These are phyloP conservation scores for Puccinia triticina DNA, from an alignment of 1,284 basidiomycete genomes.

Conservation along the genomic window DNA sequence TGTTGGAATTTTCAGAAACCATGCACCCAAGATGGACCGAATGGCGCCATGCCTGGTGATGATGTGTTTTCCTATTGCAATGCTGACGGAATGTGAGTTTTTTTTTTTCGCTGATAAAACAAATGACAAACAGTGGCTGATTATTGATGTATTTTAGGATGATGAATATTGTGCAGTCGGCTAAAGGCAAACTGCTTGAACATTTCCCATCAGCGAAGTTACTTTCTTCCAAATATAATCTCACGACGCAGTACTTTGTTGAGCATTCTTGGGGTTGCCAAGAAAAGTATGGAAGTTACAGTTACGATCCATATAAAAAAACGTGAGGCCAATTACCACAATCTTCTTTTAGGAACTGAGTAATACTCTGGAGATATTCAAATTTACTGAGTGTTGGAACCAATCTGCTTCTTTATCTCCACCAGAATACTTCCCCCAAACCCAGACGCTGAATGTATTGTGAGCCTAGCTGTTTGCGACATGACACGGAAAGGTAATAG, in stretches of 20 bases:
- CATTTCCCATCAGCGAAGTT: constrained; percentile 32
- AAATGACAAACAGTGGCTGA: background rate
- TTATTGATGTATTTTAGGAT: constrained; percentile 1
- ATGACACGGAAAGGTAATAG: constrained; percentile 47
- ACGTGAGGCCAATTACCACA: constrained; percentile 16
- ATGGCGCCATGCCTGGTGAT: constrained; percentile 29
- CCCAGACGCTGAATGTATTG: constrained; percentile 48
- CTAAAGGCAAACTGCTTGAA: constrained; percentile 35
- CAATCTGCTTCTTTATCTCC: background rate
- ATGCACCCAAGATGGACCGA: constrained; percentile 34
- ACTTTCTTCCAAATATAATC: constrained; percentile 41
- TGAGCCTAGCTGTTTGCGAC: constrained; percentile 50
- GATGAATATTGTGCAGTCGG: constrained; percentile 44
- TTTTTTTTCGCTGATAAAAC: background rate
- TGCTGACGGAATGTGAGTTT: constrained; percentile 22
- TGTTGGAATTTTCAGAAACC: background rate
- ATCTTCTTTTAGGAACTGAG: background rate
- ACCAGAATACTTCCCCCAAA: constrained; percentile 40
- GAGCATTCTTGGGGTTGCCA: constrained; percentile 50
- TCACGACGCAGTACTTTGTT: constrained; percentile 43
- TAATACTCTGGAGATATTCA: background rate
- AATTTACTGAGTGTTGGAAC: background rate
- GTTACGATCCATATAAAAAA: constrained; percentile 50
- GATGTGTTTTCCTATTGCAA: constrained; percentile 42
- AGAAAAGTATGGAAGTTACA: constrained; percentile 40